Conservation (phyloP, 2,329 filamentous ascomycete species). For the Fusarium secorum region DNA sequence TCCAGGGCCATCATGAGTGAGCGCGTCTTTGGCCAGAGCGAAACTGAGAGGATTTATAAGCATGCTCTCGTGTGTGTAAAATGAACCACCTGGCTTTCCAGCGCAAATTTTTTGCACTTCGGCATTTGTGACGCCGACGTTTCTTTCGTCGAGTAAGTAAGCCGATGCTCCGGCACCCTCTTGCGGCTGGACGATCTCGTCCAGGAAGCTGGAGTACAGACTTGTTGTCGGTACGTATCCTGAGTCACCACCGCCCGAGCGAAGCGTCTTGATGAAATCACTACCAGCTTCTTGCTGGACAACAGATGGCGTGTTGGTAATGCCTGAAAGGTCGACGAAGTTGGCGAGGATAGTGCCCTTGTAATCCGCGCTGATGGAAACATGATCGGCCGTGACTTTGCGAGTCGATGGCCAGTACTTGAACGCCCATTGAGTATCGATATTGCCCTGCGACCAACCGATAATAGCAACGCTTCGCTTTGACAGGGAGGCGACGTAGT, state of each 20-base stretch:
- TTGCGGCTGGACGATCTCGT: constrained; percentile 11
- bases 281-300: constrained; percentile 5
- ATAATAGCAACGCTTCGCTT: neutral
- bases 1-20: neutral
- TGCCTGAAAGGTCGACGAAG: accelerated
- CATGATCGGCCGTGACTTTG: neutral
- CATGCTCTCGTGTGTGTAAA: constrained; percentile 13
- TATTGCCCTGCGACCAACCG: constrained; percentile 11
- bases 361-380: constrained; percentile 10
- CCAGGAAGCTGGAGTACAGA: constrained; percentile 6
- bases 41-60: neutral
- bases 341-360: constrained; percentile 6
- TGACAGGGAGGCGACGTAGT: neutral
- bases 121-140: neutral
- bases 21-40: neutral
- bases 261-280: neutral
- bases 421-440: constrained; percentile 10
- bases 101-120: neutral
- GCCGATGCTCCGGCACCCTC: neutral
- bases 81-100: neutral
- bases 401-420: constrained; percentile 18
- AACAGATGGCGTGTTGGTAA: constrained; percentile 5
- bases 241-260: neutral
- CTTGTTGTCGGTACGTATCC: constrained; percentile 8
- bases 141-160: neutral